A percentile compares a stretch with the other conserved stretches of the same genome.
Conservation (phyloP, 495 filamentous ascomycete species). For the Aspergillus conjunctus region DNA sequence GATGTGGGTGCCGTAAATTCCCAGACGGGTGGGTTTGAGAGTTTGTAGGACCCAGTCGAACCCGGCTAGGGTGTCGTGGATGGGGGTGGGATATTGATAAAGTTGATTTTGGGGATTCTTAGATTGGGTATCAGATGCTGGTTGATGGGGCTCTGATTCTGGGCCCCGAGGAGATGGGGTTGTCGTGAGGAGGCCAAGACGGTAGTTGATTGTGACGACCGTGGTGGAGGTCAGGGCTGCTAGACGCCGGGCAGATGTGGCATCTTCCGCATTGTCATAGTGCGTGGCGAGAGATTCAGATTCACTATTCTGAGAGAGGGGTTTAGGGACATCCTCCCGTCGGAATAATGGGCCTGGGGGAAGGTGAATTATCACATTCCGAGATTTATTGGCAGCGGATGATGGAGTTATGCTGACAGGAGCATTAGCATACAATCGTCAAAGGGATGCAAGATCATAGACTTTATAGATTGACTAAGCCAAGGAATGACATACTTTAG, state of each 20-base stretch:
- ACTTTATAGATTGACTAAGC: neutral
- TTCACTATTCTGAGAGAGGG: neutral
- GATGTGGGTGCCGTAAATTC: slow-evolving; percentile 55
- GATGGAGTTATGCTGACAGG: slow-evolving; percentile 33
- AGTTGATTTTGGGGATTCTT: slow-evolving; percentile 1
- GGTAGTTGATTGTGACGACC: slow-evolving; percentile 47
- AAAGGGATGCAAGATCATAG: too few relatives aligned
- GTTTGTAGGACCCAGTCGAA: slow-evolving; percentile 43
- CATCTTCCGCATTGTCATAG: slow-evolving; percentile 23
- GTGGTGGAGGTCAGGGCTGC: slow-evolving; percentile 35
- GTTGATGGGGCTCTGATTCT: neutral
- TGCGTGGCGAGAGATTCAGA: slow-evolving; percentile 5
- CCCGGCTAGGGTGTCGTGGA: slow-evolving; percentile 45
- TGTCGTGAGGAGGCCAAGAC: slow-evolving; percentile 34
- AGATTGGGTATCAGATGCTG: neutral
- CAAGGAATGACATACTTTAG: slow-evolving; percentile 29
- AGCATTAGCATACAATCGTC: neutral
- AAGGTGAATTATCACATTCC: slow-evolving; percentile 42
- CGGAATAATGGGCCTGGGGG: slow-evolving; percentile 42
- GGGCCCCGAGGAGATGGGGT: neutral
- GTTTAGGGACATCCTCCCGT: neutral
- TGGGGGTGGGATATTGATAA: slow-evolving; percentile 42
- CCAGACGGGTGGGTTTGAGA: slow-evolving; percentile 39
- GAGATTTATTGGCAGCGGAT: neutral
- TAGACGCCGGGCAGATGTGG: slow-evolving; percentile 22